Evolutionary conservation across 306 rosid genomes (phyloP), one percentile per base, ranked within the genome.

Genomic region (Sicyos baderoa): DNA sequence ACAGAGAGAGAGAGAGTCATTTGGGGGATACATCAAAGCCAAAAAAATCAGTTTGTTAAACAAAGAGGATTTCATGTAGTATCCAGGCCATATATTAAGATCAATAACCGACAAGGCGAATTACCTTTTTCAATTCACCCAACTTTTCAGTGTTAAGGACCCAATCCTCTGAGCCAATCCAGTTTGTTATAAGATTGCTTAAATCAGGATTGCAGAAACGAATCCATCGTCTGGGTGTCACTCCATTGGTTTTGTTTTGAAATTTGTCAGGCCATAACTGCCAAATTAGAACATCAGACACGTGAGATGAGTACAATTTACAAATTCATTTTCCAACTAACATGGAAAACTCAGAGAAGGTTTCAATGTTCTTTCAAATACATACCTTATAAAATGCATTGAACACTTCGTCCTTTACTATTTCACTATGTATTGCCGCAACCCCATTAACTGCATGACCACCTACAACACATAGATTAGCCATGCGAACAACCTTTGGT

Each of bases 381-480:
- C 64, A 71, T 77, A 85, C 99, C 95, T 86, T 73, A 80, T 76
- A 93, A 81, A 93, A 93, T 58, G 96, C 73, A 80, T 88, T 93
- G 76, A 93, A 93, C 68, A 93, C 97, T 69, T 88, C 97, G 19
- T 90, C 91, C 83, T 88, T 90, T 53, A 93, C 99, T 75, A 93
- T 93, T 84, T 93, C 86, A 79, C 94, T 93, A 65, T 93, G 99
- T 79, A 93, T 93, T 88, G 84, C 97, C 16, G 99, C 99, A 77
- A 93, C 99, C 69, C 99, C 99, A 67, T 93, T 93, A 72, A 93
- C 99, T 58, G 94, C 94, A 86, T 89, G 96, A 81, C 99, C 99
- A 73, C 97, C 96, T 70, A 82, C 99, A 74, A 90, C 96, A 84
- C 84, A 86, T 54, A 93, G 96, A 80, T 93, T 93, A 70, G 99